Evolutionary conservation across 1,139 yeast genomes (phyloP).

Genomic region (Kurtzmaniella quercitrusa): DNA sequence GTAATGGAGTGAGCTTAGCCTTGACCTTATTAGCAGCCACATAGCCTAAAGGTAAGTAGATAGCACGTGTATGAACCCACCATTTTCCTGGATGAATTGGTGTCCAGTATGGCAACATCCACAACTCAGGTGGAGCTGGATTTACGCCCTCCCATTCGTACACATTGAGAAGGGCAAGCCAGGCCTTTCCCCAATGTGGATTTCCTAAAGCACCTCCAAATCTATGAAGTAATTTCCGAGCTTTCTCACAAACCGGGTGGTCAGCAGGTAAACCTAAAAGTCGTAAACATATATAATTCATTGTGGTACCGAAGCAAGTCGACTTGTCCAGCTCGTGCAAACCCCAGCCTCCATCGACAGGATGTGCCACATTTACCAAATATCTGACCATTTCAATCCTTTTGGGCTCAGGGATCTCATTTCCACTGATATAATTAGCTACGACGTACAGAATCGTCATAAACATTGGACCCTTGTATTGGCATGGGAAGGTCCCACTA

Average conservation of each 20-base stretch:
- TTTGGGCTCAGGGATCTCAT: constrained; percentile 64
- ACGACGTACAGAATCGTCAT: constrained; percentile 87
- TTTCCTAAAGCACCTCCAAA: constrained; percentile 87
- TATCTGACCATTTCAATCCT: constrained; percentile 74
- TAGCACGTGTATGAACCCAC: constrained; percentile 99
- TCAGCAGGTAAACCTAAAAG: constrained; percentile 68
- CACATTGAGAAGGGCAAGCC: constrained; percentile 75
- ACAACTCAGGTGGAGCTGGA: constrained; percentile 96
- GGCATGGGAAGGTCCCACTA: constrained; percentile 84
- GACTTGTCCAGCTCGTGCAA: constrained; percentile 87
- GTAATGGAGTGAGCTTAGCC: constrained; percentile 62
- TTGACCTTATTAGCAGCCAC: constrained; percentile 54
- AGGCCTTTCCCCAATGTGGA: constrained; percentile 98
- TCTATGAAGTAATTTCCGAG: constrained; percentile 62
- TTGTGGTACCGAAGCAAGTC: constrained; percentile 90
- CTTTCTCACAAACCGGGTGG: constrained; percentile 79
- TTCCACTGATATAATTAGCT: constrained; percentile 65
- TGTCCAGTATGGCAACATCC: constrained; percentile 76
- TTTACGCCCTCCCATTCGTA: constrained; percentile 97
- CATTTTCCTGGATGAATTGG: constrained; percentile 95
- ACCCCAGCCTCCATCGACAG: constrained; percentile 99
- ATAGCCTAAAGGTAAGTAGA: constrained; percentile 85
- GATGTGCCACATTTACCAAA: constrained; percentile 85
- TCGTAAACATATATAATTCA: constrained; percentile 78
- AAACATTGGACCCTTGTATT: constrained; percentile 97